Conservation (phyloP, 2,329 filamentous ascomycete genomes). For the Phyllosticta capitalensis region DNA sequence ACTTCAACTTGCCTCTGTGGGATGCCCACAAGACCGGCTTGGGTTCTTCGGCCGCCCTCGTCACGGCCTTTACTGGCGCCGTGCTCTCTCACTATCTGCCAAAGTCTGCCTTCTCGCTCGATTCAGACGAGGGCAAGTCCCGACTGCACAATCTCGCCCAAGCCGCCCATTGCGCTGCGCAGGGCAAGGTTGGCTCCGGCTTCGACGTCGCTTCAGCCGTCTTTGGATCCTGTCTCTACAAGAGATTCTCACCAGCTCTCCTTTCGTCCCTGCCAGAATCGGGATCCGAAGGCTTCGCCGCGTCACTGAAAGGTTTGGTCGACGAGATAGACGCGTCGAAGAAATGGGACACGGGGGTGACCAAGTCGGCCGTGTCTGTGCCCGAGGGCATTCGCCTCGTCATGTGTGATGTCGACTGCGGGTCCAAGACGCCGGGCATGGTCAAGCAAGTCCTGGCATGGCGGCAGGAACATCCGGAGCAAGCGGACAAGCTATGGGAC, state of each 20-base stretch:
- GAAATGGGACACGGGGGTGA: slow-evolving; percentile 72
- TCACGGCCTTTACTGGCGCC: slow-evolving; percentile 74
- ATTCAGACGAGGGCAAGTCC: slow-evolving; percentile 43
- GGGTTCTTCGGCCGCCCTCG: slow-evolving; percentile 86
- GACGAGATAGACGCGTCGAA: slow-evolving; percentile 43
- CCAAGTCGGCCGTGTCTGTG: slow-evolving; percentile 59
- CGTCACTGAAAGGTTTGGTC: slow-evolving; percentile 55
- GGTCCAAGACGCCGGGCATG: slow-evolving; percentile 89
- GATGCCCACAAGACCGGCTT: slow-evolving; percentile 91
- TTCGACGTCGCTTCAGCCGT: slow-evolving; percentile 93
- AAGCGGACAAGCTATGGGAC: slow-evolving; percentile 64
- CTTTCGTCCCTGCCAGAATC: slow-evolving; percentile 59
- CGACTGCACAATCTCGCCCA: slow-evolving; percentile 88
- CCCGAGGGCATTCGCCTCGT: slow-evolving; percentile 67
- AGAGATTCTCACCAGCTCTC: slow-evolving; percentile 77
- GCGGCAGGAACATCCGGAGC: slow-evolving; percentile 54
- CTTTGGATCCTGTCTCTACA: slow-evolving; percentile 83
- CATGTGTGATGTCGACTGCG: slow-evolving; percentile 95
- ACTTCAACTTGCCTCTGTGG: slow-evolving; percentile 65
- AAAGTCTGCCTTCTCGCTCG: slow-evolving; percentile 44
- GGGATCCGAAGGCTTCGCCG: slow-evolving; percentile 54
- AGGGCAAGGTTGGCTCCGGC: slow-evolving; percentile 91
- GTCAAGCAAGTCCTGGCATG: slow-evolving; percentile 84
- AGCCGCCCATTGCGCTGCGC: slow-evolving; percentile 85
- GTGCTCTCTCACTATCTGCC: slow-evolving; percentile 69